These are phyloP conservation scores for Pythium dissimile DNA, from an alignment of 352 stramenopile species.

Conservation along the genomic window DNA sequence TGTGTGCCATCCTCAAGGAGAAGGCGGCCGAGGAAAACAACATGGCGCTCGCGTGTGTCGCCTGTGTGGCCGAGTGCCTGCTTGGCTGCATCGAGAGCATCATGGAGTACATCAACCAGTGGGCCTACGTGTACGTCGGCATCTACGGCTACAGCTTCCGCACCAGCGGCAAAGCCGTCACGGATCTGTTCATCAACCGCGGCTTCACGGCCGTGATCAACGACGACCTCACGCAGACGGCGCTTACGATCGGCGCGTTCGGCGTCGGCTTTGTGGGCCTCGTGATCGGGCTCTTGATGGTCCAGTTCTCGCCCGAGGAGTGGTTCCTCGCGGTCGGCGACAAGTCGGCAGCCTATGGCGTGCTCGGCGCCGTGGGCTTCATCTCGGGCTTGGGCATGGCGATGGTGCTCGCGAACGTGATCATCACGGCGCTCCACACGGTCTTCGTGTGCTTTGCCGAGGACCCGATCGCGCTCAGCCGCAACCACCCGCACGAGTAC, in stretches of 20 bases:
- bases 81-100: conserved; percentile 80
- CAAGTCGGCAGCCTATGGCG: conserved; percentile 39
- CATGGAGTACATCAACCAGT: conserved; percentile 91
- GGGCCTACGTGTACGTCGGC: conserved; percentile 88
- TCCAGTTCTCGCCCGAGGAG: conserved; percentile 51
- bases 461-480: conserved; percentile 78
- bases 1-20: conserved; percentile 62
- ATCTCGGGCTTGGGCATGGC: conserved; percentile 81
- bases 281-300: conserved; percentile 62
- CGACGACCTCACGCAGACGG: conserved; percentile 81
- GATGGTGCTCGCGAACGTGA: conserved; percentile 77
- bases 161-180: conserved; percentile 83
- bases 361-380: conserved; percentile 67
- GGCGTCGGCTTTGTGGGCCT: conserved; percentile 79
- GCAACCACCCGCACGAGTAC: conserved; percentile 82
- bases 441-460: conserved; percentile 88
- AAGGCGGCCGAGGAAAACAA: conserved; percentile 78
- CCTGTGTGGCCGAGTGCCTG: conserved; percentile 86
- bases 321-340: conserved; percentile 62
- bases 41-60: conserved; percentile 66
- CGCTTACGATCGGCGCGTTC: conserved; percentile 78
- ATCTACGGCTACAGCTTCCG: conserved; percentile 88
- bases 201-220: conserved; percentile 90
- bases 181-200: conserved; percentile 82
- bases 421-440: conserved; percentile 82